Percentiles rank a stretch among this genome's conserved stretches.
These are phyloP conservation scores for Termitomyces eurrhizus DNA, from an alignment of 768 basidiomycete species.

Conservation along the genomic window DNA sequence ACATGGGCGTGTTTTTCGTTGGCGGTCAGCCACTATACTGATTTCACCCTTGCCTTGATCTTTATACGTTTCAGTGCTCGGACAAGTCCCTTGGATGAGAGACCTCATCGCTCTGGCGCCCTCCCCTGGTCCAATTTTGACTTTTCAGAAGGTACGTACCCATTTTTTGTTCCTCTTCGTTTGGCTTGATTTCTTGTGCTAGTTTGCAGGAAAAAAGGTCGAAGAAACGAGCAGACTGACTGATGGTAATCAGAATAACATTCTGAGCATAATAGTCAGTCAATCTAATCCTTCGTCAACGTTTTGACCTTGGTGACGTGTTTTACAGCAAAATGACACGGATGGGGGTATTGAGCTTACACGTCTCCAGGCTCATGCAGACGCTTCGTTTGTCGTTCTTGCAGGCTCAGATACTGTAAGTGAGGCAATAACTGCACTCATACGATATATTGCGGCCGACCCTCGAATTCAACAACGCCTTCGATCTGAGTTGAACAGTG, in stretches of 20 bases:
- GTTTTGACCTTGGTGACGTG: not conserved
- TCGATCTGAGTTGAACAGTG: constrained; percentile 9
- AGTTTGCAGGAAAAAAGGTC: constrained; percentile 18
- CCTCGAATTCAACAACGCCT: constrained; percentile 6
- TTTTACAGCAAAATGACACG: constrained; percentile 15
- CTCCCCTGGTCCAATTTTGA: constrained; percentile 16
- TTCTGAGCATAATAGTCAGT: constrained; percentile 20
- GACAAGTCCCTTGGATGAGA: constrained; percentile 21
- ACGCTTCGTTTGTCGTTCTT: constrained; percentile 18
- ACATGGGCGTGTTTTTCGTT: constrained; percentile 19
- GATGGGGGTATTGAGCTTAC: constrained; percentile 9
- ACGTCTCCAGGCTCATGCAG: constrained; percentile 15
- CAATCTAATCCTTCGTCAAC: not conserved
- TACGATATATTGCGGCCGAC: constrained; percentile 14
- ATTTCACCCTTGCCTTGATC: not conserved
- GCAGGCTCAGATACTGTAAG: constrained; percentile 20
- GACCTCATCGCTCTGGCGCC: constrained; percentile 17
- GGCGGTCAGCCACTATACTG: constrained; percentile 7
- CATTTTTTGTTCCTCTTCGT: not conserved
- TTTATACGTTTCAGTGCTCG: constrained; percentile 13
- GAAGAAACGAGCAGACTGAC: constrained; percentile 11
- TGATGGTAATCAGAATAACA: constrained; percentile 9
- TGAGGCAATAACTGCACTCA: constrained; percentile 13
- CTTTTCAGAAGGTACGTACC: constrained; percentile 16
- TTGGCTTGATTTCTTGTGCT: not conserved